These are phyloP conservation scores for Candida cerambycidarum DNA, from an alignment of 805 yeast genomes.

Conservation along the genomic window DNA sequence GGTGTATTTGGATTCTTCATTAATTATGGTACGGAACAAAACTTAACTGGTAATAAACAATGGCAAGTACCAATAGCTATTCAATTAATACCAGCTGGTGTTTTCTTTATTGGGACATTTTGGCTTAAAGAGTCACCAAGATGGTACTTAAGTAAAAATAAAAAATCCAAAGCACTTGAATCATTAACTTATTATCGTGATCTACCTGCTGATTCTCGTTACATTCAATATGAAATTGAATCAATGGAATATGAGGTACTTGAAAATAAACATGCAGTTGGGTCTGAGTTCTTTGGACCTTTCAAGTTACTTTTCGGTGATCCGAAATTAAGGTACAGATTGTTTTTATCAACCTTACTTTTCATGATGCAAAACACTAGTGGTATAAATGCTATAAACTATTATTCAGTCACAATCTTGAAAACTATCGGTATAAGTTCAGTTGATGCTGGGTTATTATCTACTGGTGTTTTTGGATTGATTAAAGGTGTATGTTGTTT, in stretches of 20 bases:
- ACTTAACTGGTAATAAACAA: conserved; percentile 35
- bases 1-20: conserved; percentile 51
- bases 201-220: conserved; percentile 36
- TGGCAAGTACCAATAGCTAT: conserved; percentile 51
- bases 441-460: conserved; percentile 43
- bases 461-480: conserved; percentile 56
- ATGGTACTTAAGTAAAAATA: conserved; percentile 38
- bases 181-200: conserved; percentile 40
- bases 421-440: conserved; percentile 49
- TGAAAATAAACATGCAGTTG: conserved; percentile 28
- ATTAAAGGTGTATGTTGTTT: conserved; percentile 46
- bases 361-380: conserved; percentile 47
- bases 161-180: conserved; percentile 30
- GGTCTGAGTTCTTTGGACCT: conserved; percentile 42
- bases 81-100: conserved; percentile 45
- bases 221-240: conserved; percentile 40
- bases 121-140: conserved; percentile 49
- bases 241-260: conserved; percentile 24
- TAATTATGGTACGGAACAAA: conserved; percentile 44
- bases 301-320: conserved; percentile 31
- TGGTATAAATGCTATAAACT: conserved; percentile 52
- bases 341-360: conserved; percentile 36
- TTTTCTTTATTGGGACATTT: conserved; percentile 39
- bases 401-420: conserved; percentile 54
- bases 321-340: conserved; percentile 30